A percentile compares a stretch with the other conserved stretches of the same genome.
These are phyloP conservation scores for Rhizopogon roseolus DNA, from an alignment of 768 basidiomycete genomes.

Conservation along the genomic window DNA sequence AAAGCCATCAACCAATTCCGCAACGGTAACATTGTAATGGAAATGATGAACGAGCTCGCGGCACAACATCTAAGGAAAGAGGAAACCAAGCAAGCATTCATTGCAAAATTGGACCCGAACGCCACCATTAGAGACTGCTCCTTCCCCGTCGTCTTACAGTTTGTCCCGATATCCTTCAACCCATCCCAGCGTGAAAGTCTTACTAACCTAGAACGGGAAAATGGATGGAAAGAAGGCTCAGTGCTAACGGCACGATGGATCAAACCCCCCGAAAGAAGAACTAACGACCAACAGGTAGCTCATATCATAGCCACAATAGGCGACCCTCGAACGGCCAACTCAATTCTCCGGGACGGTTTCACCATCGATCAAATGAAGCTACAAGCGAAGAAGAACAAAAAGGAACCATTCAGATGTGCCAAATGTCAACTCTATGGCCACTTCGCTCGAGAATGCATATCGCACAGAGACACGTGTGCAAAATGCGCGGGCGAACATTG, in stretches of 20 bases:
- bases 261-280: background rate
- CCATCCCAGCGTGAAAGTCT: background rate
- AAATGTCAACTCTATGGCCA: conserved; percentile 3
- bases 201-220: background rate
- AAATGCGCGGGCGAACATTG: background rate
- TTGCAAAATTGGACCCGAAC: background rate
- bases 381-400: conserved; percentile 8
- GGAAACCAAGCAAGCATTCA: background rate
- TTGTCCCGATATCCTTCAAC: too few species aligned
- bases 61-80: too few species aligned
- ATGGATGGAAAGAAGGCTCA: background rate
- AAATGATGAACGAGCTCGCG: too few species aligned
- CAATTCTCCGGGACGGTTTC: too few species aligned
- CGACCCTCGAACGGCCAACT: too few species aligned
- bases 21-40: background rate
- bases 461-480: background rate
- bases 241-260: background rate
- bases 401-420: background rate
- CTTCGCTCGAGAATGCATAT: conserved; percentile 1
- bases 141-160: background rate
- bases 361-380: too few species aligned
- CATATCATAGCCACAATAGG: background rate
- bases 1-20: background rate
- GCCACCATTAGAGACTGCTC: background rate
- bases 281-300: background rate